Evolutionary conservation across 2,329 filamentous ascomycete species (phyloP), one percentile per base, ranked within the genome.

Genomic region (Arachnopeziza araneosa): DNA sequence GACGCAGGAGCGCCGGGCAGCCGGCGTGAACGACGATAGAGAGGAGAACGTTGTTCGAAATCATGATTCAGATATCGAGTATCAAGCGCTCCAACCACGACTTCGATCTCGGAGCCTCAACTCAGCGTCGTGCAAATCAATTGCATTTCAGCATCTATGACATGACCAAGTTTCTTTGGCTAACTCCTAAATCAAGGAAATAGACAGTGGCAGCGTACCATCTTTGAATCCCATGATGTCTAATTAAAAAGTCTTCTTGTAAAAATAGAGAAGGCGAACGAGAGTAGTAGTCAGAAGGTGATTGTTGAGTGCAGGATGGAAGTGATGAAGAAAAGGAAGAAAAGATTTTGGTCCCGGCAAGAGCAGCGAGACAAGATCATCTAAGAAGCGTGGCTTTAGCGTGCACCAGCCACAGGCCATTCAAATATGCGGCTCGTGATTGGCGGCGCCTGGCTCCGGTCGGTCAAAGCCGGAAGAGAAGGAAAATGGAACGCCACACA

Each of bases 191-290:
- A 32, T 52, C 57, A 26, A 49, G 8, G 50, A 57, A 54, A 57
- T 36, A 53, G 59, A 54, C 52, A 56, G 51, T 30, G 57, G 23
- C 23, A 61, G 75, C 75, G 32, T 75, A 76, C 75, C 75, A 57
- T 71, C 66, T 62, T 72, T 71, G 74, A 75, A 75, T 67, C 63
- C 63, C 75, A 76, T 76, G 57, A 71, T 76, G 72, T 64, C 62
- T 66, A 64, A 68, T 71, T 68, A 68, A 65, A 65, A 52, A 57
- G 60, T 60, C 62, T 66, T 62, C 63, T 61, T 55, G 36, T 44
- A 19, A 44, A 44, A 19, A 32, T 3, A 44, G 36, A 14, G 36
- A 44, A 44, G 36, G 12, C 17, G 36, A 44, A 17, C 17, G 36
- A 44, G 36, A 19, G 36, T 44, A 17, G 10, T 44, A 44, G 6